Evolutionary conservation across 73 alveolate species (phyloP).

Genomic region (Breviolum minutum): DNA sequence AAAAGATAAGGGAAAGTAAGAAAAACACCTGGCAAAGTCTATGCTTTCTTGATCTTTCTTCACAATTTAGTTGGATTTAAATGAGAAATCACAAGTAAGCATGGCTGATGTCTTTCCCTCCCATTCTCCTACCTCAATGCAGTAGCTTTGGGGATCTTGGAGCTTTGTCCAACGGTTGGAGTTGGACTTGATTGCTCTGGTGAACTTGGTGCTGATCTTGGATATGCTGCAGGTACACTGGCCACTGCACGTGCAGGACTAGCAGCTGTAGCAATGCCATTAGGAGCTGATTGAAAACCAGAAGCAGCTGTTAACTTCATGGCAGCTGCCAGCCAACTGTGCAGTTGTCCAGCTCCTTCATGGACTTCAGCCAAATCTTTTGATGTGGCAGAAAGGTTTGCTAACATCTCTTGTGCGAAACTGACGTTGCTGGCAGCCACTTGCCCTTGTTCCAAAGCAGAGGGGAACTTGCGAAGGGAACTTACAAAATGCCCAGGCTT

Average conservation of each 20-base stretch:
- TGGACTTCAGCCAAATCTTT: slow-evolving; percentile 17
- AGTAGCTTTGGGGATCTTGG: slow-evolving; percentile 4
- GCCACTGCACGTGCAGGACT: background rate
- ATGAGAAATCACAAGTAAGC: too few relatives aligned
- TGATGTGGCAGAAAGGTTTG: background rate
- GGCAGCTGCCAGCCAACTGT: slow-evolving; percentile 38
- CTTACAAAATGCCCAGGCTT: slow-evolving; percentile 92
- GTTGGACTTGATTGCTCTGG: background rate
- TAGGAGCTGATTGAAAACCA: background rate
- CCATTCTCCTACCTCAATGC: background rate
- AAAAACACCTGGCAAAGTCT: too few relatives aligned
- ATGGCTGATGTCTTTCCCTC: too few relatives aligned
- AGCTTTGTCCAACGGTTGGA: background rate
- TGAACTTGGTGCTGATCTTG: slow-evolving; percentile 48
- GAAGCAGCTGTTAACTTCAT: background rate
- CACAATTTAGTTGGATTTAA: too few relatives aligned
- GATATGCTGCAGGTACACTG: slow-evolving; percentile 15
- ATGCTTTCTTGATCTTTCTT: too few relatives aligned
- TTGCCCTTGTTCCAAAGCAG: slow-evolving; percentile 69
- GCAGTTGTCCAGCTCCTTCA: slow-evolving; percentile 49
- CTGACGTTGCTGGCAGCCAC: slow-evolving; percentile 14
- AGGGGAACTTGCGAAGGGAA: slow-evolving; percentile 68
- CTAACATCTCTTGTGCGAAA: slow-evolving; percentile 3
- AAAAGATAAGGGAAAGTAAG: too few relatives aligned
- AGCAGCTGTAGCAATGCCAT: slow-evolving; percentile 1